Percentiles rank a stretch among this genome's conserved stretches.
These are phyloP conservation scores for Perkinsela sp. DNA, from an alignment of 208 protist species.

Conservation along the genomic window DNA sequence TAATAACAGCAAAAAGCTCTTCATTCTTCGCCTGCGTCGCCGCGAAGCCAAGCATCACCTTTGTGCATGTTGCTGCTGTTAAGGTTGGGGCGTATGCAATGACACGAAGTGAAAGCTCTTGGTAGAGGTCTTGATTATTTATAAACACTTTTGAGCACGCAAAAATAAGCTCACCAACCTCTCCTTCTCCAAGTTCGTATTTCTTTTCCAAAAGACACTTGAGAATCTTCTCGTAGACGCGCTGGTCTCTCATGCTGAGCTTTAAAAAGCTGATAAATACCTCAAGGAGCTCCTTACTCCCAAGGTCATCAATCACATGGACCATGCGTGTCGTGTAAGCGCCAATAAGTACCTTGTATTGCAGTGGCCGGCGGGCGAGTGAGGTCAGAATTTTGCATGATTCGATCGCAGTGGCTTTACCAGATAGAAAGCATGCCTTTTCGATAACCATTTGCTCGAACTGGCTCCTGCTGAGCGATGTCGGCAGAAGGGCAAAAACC, in stretches of 20 bases:
- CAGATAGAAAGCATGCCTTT: neutral
- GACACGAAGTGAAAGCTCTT: neutral
- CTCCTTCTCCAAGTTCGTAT: neutral
- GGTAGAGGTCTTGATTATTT: neutral
- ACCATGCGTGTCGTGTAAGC: neutral
- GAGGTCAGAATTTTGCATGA: neutral
- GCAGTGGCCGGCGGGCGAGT: neutral
- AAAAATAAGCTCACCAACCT: neutral
- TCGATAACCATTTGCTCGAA: neutral
- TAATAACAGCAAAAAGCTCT: neutral
- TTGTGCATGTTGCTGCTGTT: neutral
- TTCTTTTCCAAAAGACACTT: neutral
- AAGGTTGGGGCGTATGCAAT: neutral
- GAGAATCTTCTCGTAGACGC: neutral
- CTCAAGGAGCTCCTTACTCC: neutral
- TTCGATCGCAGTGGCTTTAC: neutral
- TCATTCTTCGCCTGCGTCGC: neutral
- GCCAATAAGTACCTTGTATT: neutral
- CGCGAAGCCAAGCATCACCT: neutral
- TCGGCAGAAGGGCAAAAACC: neutral
- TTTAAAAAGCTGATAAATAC: neutral
- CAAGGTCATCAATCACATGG: neutral
- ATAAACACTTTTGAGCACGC: neutral
- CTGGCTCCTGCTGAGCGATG: neutral
- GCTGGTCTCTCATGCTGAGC: neutral